phyloP scores from a whole-genome alignment of 768 basidiomycete genomes.

The Mycena sanguinolenta region DNA sequence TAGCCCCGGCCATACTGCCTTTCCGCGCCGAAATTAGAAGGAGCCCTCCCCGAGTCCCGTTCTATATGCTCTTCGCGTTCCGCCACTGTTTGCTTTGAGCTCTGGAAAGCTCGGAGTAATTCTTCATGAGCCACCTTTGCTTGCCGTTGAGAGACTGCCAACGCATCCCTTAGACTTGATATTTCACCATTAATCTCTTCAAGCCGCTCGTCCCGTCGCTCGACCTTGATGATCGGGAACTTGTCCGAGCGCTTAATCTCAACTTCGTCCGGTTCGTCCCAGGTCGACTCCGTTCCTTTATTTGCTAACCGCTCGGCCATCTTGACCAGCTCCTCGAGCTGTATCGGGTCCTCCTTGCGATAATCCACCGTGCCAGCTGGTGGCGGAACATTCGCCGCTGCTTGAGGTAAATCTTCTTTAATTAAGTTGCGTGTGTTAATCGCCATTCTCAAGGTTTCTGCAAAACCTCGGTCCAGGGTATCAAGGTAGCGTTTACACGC shows the following conservation, averaged over 20 bases:
- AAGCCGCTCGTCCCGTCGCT: not conserved
- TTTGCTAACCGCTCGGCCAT: constrained; percentile 17
- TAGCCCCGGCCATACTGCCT: too few relatives aligned
- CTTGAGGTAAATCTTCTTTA: constrained; percentile 6
- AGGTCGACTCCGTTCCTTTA: not conserved
- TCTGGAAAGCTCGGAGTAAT: not conserved
- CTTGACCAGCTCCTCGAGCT: constrained; percentile 15
- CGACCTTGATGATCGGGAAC: constrained; percentile 13
- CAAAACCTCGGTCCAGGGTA: constrained; percentile 23
- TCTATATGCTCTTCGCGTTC: too few relatives aligned
- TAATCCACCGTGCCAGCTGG: not conserved
- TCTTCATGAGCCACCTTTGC: not conserved
- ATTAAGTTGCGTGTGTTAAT: constrained; percentile 15
- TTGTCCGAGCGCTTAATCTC: constrained; percentile 11
- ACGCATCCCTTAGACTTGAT: not conserved
- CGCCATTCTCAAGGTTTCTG: constrained; percentile 13
- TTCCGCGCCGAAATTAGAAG: too few relatives aligned
- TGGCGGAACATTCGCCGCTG: not conserved
- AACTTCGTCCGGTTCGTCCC: not conserved
- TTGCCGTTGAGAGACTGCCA: not conserved
- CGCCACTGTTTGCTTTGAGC: too few relatives aligned
- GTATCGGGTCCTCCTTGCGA: constrained; percentile 19
- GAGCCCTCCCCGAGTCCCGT: too few relatives aligned
- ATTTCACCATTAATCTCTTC: not conserved
- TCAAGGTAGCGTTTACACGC: constrained; percentile 15